A percentile compares a stretch with the other conserved stretches of the same genome.
phyloP scores from a whole-genome alignment of 2,329 filamentous ascomycete species.

The Cercospora sp. region DNA sequence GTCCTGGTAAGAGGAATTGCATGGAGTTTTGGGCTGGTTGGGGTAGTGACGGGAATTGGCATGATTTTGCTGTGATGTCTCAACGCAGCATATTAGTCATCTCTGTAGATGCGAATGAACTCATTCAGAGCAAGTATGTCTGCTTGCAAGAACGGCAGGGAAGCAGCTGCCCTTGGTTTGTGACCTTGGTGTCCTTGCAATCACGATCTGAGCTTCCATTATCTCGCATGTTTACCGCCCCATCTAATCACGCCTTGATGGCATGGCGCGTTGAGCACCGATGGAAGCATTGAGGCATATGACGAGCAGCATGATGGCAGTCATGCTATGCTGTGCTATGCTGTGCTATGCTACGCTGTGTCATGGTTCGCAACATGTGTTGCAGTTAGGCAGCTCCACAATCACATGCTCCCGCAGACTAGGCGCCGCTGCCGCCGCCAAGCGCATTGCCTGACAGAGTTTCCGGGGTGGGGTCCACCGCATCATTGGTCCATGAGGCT shows the following conservation, averaged over 20 bases:
- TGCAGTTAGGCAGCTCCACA: neutral
- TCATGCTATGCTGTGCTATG: neutral
- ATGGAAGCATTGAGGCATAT: neutral
- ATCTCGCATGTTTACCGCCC: neutral
- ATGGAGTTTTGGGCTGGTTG: slow-evolving; percentile 37
- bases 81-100: neutral
- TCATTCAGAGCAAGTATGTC: neutral
- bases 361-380: neutral
- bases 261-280: neutral
- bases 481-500: slow-evolving; percentile 5
- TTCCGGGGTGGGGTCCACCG: neutral
- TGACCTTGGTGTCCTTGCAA: neutral
- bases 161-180: neutral
- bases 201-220: neutral
- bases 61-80: slow-evolving; percentile 42
- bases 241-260: too few species aligned
- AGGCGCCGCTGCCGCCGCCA: neutral
- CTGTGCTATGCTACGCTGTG: neutral
- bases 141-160: neutral
- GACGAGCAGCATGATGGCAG: neutral
- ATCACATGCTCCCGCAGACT: slow-evolving; percentile 7
- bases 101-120: neutral
- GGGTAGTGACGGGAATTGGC: slow-evolving; percentile 38
- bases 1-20: slow-evolving; percentile 30
- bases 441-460: neutral